Evolutionary conservation across 2,329 filamentous ascomycete genomes (phyloP).

Genomic region (Colletotrichum lentis): DNA sequence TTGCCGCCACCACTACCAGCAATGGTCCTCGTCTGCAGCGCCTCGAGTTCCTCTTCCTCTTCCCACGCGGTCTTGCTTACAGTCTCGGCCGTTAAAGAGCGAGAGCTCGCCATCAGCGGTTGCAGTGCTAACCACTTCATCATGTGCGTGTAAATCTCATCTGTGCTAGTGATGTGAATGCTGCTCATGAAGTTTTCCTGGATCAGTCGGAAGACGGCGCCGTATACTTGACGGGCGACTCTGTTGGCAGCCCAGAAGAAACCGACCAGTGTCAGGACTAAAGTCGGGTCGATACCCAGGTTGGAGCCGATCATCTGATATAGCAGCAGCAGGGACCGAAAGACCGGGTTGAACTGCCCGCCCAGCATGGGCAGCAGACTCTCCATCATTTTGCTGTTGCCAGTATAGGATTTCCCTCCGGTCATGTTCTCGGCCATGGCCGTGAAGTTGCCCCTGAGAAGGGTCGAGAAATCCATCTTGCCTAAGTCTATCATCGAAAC

Average conservation of each 20-base stretch:
- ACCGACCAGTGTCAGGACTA: slow-evolving; percentile 56
- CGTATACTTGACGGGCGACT: slow-evolving; percentile 48
- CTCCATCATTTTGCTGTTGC: slow-evolving; percentile 36
- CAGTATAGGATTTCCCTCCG: slow-evolving; percentile 17
- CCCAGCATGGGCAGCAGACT: slow-evolving; percentile 36
- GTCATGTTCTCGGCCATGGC: slow-evolving; percentile 37
- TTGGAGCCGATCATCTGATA: slow-evolving; percentile 55
- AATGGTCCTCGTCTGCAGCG: slow-evolving; percentile 48
- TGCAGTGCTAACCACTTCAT: slow-evolving; percentile 67
- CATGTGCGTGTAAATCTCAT: slow-evolving; percentile 66
- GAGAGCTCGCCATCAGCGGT: slow-evolving; percentile 59
- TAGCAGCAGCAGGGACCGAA: slow-evolving; percentile 46
- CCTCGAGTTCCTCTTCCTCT: slow-evolving; percentile 57
- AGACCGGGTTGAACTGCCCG: slow-evolving; percentile 38
- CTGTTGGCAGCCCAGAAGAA: slow-evolving; percentile 58
- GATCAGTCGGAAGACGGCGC: slow-evolving; percentile 48
- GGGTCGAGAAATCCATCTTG: slow-evolving; percentile 33
- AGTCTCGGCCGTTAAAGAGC: slow-evolving; percentile 64
- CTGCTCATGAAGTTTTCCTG: slow-evolving; percentile 59
- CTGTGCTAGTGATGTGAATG: slow-evolving; percentile 62
- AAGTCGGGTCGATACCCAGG: slow-evolving; percentile 59
- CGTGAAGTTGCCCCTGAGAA: slow-evolving; percentile 33
- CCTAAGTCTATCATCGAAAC: slow-evolving; percentile 23
- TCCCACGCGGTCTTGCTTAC: slow-evolving; percentile 65
- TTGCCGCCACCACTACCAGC: slow-evolving; percentile 48